phyloP scores from a whole-genome alignment of 78 protist species.

The Ministeria vibrans region DNA sequence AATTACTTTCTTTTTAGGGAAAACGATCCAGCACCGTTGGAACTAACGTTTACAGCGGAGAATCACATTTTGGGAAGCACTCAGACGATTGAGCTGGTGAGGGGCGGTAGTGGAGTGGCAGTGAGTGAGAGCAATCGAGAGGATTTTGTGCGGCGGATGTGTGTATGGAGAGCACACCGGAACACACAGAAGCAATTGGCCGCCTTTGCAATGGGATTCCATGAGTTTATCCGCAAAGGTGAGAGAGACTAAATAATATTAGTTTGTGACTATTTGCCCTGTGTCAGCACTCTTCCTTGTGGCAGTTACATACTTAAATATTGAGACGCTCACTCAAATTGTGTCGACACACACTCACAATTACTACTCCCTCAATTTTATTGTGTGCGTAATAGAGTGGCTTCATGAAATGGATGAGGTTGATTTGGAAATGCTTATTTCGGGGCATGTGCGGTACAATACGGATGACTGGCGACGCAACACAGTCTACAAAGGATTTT shows the following conservation, averaged over 20 bases:
- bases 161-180: too few species aligned
- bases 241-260: not conserved
- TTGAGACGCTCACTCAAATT: not conserved
- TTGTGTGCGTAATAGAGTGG: not conserved
- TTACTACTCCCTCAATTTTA: too few species aligned
- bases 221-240: too few species aligned
- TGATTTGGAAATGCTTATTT: not conserved
- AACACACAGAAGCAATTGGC: not conserved
- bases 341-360: too few species aligned
- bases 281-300: not conserved
- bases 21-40: conserved; percentile 1
- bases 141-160: not conserved
- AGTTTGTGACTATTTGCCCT: not conserved
- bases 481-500: not conserved
- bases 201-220: too few species aligned
- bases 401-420: not conserved
- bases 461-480: not conserved
- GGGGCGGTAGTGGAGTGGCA: not conserved
- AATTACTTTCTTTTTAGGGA: not conserved
- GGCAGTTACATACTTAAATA: not conserved
- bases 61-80: not conserved
- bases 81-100: not conserved
- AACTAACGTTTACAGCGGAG: conserved; percentile 20
- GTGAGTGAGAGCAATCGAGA: conserved; percentile 18
- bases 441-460: not conserved